Evolutionary conservation across 768 basidiomycete genomes (phyloP).

Genomic region (Boletus speciosus): DNA sequence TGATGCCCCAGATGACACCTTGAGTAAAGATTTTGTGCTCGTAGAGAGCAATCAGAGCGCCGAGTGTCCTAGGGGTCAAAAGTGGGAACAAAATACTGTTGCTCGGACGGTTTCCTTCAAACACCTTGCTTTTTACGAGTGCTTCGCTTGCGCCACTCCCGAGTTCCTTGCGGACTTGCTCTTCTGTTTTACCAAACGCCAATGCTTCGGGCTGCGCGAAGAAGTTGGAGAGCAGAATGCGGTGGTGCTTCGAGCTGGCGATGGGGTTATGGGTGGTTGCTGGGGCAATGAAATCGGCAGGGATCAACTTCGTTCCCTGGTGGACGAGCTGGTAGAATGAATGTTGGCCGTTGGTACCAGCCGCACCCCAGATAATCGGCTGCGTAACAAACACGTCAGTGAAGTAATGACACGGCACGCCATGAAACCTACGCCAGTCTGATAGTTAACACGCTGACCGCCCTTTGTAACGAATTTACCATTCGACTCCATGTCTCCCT

Average conservation of each 20-base stretch:
- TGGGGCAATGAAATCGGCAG: slow-evolving; percentile 89
- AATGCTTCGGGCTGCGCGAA: slow-evolving; percentile 98
- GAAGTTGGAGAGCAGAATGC: slow-evolving; percentile 95
- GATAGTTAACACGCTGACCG: slow-evolving; percentile 89
- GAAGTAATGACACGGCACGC: not conserved
- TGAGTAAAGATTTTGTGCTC: slow-evolving; percentile 99
- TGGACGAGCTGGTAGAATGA: slow-evolving; percentile 99
- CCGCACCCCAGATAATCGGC: slow-evolving; percentile 99
- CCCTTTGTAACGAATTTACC: slow-evolving; percentile 95
- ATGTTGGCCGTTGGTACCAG: slow-evolving; percentile 98
- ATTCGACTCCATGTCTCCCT: slow-evolving; percentile 99
- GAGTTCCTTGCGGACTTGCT: slow-evolving; percentile 70
- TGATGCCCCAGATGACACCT: slow-evolving; percentile 97
- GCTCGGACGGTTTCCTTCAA: slow-evolving; percentile 95
- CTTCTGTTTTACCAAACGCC: slow-evolving; percentile 96
- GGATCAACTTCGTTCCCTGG: slow-evolving; percentile 90
- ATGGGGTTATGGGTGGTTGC: slow-evolving; percentile 90
- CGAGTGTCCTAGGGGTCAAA: slow-evolving; percentile 86
- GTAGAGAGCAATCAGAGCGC: slow-evolving; percentile 84
- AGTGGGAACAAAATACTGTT: slow-evolving; percentile 95
- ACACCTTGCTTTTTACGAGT: slow-evolving; percentile 94
- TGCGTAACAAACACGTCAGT: slow-evolving; percentile 26
- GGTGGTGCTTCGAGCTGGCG: slow-evolving; percentile 84
- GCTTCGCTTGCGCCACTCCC: slow-evolving; percentile 73
- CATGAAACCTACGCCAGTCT: slow-evolving; percentile 79